Percentiles rank a stretch among this genome's conserved stretches.
Conservation (phyloP, 1,139 yeast species). For the Suhomyces maxii region DNA sequence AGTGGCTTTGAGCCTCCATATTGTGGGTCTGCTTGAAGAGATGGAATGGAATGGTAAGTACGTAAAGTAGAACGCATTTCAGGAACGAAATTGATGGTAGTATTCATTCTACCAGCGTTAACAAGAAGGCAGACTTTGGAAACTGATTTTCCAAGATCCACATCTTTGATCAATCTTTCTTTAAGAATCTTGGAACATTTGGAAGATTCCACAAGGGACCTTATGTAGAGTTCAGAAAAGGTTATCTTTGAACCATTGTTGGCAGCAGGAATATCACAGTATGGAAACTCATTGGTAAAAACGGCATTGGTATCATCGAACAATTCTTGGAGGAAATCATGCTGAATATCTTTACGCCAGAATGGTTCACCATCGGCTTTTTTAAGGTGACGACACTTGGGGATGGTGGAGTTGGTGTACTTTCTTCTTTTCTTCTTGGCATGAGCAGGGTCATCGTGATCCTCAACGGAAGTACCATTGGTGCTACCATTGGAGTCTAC, state of each 20-base stretch:
- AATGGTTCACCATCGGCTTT: conserved; percentile 92
- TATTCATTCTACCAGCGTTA: conserved; percentile 90
- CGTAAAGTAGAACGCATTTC: conserved; percentile 93
- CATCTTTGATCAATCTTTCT: conserved; percentile 68
- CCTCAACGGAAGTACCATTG: background rate
- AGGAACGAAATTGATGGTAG: conserved; percentile 93
- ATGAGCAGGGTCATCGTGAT: conserved; percentile 4
- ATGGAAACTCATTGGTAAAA: conserved; percentile 60
- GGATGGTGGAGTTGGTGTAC: conserved; percentile 13
- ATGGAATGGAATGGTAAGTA: conserved; percentile 91
- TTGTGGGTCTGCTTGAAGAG: conserved; percentile 68
- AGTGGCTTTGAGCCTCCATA: conserved; percentile 63
- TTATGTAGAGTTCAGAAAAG: conserved; percentile 81
- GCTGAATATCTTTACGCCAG: conserved; percentile 86
- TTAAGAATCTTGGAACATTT: conserved; percentile 82
- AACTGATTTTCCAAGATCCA: conserved; percentile 66
- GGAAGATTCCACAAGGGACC: conserved; percentile 78
- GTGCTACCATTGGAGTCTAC: background rate
- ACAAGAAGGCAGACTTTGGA: conserved; percentile 85
- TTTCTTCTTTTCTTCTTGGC: conserved; percentile 13
- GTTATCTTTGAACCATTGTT: conserved; percentile 55
- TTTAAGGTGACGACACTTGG: conserved; percentile 61
- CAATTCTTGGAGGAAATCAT: conserved; percentile 66
- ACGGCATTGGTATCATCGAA: conserved; percentile 65
- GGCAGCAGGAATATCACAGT: conserved; percentile 35